Conservation (phyloP, 257 asterid species). For the Voacanga thouarsii region DNA sequence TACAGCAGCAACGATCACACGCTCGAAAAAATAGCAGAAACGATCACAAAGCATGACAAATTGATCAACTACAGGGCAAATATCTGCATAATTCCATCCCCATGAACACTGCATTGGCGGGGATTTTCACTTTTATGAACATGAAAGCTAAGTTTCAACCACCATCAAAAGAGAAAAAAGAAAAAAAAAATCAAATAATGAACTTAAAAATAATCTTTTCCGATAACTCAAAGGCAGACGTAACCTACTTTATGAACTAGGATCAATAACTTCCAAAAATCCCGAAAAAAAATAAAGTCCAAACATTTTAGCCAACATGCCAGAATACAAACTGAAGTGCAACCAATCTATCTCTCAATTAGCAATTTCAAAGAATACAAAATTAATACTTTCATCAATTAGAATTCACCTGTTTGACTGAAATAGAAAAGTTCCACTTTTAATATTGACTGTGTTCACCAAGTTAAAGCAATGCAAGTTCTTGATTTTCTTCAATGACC, state of each 20-base stretch:
- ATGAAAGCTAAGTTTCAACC: neutral
- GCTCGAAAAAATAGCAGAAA: neutral
- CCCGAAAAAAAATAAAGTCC: neutral
- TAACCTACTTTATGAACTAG: neutral
- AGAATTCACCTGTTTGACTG: slow-evolving; percentile 44
- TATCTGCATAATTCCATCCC: neutral
- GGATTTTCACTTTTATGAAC: neutral
- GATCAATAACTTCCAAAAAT: neutral
- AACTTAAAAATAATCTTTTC: too few relatives aligned
- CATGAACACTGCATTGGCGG: neutral
- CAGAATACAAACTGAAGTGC: neutral
- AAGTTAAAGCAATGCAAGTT: slow-evolving; percentile 19
- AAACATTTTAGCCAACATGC: neutral
- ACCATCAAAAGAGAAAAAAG: neutral
- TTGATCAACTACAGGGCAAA: neutral
- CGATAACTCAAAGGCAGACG: neutral
- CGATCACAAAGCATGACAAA: neutral
- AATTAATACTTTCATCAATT: neutral
- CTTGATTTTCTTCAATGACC: slow-evolving; percentile 27
- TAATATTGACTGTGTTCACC: slow-evolving; percentile 4
- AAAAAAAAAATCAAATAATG: neutral
- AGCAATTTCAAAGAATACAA: neutral
- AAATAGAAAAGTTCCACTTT: slow-evolving; percentile 12
- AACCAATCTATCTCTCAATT: neutral
- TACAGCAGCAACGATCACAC: neutral